Base-by-base conservation (phyloP, 768 basidiomycete species). In the Leccinum obscurum region DNA sequence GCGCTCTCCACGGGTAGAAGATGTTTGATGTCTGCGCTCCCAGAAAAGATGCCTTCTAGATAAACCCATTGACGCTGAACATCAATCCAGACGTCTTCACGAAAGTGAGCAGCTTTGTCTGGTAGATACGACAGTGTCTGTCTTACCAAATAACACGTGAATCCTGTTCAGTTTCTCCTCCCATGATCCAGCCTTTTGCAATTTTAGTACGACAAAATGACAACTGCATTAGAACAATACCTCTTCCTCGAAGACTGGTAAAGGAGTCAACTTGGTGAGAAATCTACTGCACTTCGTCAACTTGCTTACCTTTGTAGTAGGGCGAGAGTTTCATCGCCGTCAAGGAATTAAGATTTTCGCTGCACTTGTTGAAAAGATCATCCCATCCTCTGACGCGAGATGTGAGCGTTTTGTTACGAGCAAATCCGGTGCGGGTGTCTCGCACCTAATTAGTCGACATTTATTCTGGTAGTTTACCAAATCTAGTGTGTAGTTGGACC, bases 41-140 rank as follows among this genome's bases (percentile, higher is more conserved):
- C 95, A n/a, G 96, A 93, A 77, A 99, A 99, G 67, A 99, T 99
- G 48, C 97, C 97, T 75, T 99, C 97, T 55, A 99, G 83, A 72
- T 99, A 99, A 1, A 99, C 97, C 97, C 97, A 99, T 78, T 99
- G 97, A 7, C 97, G 87, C 68, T 99, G 97, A 15, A 99, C 97
- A 67, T 99, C 97, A 66, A 99, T 97, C 97, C 97, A 99, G 39
- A 98, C 90, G 75, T 99, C 93, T 93, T 72, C 55, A 48, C 48
- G 32, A 51, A 44, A 48, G 41, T 57, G 44, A 63, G 60, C 30
- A 35, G 22, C n/a, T 44, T 39, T 10, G 4, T 49, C 26, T 9
- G 13, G 51, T 30, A n/a, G 2, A 35, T 35, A 44, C 10, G 6
- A n/a, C 15, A 11, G 1, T 1, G 14, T 0, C n/a, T 14, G 26